Evolutionary conservation across 225 moss, liverwort and hornwort genomes (phyloP).

Genomic region (Bryum argenteum): DNA sequence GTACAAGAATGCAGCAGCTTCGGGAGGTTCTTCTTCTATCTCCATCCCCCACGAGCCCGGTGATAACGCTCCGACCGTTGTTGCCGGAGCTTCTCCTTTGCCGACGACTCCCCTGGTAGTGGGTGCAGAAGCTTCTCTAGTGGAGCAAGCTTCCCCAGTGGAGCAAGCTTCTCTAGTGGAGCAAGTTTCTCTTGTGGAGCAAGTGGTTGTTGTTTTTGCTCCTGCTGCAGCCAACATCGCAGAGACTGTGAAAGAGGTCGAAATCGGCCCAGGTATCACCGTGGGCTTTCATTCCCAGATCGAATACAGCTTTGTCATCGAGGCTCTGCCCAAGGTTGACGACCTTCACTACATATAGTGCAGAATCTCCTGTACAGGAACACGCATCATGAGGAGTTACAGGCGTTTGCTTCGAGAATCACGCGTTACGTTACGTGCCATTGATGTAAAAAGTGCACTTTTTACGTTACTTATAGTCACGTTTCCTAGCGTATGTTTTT

Average conservation of each 20-base stretch:
- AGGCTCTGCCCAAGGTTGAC: background rate
- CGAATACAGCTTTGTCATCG: slow-evolving; percentile 1
- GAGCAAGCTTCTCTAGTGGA: background rate
- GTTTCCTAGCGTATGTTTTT: too few relatives aligned
- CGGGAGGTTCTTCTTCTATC: slow-evolving; percentile 10
- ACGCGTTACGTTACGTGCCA: too few relatives aligned
- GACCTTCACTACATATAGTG: background rate
- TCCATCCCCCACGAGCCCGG: background rate
- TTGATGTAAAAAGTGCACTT: too few relatives aligned
- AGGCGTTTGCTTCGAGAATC: too few relatives aligned
- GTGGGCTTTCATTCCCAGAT: background rate
- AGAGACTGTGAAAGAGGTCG: background rate
- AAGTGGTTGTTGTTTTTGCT: background rate
- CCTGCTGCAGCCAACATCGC: background rate
- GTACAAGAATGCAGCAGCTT: slow-evolving; percentile 2
- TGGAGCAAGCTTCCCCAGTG: background rate
- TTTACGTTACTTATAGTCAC: too few relatives aligned
- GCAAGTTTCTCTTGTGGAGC: background rate
- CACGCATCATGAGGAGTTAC: too few relatives aligned
- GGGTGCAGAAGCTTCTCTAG: too few relatives aligned
- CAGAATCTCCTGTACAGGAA: too few relatives aligned
- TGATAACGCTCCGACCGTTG: too few relatives aligned
- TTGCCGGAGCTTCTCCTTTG: background rate
- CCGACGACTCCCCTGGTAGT: background rate
- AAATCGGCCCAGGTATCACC: slow-evolving; percentile 13